Conservation (phyloP, 2,329 filamentous ascomycete genomes). For the Alternaria conjuncta region DNA sequence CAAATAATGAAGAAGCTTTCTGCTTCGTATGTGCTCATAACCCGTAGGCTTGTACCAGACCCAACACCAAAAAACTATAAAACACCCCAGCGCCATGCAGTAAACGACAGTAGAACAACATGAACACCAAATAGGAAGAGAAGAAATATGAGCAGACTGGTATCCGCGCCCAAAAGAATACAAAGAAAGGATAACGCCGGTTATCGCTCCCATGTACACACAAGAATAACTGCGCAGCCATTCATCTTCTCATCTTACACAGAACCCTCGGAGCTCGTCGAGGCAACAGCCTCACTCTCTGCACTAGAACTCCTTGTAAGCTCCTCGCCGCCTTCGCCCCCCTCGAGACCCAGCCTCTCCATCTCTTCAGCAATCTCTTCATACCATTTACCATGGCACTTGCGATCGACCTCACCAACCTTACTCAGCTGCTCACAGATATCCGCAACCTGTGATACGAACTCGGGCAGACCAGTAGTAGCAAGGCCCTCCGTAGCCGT, state of each 20-base stretch:
- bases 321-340: slow-evolving; percentile 39
- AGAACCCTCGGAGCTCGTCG: not conserved
- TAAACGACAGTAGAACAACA: not conserved
- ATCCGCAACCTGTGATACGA: slow-evolving; percentile 70
- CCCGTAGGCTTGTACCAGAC: not conserved
- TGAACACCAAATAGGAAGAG: not conserved
- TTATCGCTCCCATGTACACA: not conserved
- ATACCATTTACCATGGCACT: slow-evolving; percentile 73
- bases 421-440: slow-evolving; percentile 72
- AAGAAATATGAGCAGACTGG: not conserved
- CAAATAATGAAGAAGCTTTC: not conserved
- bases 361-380: slow-evolving; percentile 68
- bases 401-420: slow-evolving; percentile 71
- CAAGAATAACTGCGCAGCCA: not conserved
- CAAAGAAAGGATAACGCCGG: slow-evolving; percentile 1
- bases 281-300: slow-evolving; percentile 25
- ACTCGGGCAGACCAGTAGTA: slow-evolving; percentile 73
- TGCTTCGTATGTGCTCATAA: slow-evolving; percentile 1
- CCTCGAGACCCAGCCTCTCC: slow-evolving; percentile 44
- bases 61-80: not conserved
- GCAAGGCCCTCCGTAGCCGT: slow-evolving; percentile 73
- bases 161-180: not conserved
- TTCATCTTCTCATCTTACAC: not conserved
- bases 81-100: slow-evolving; percentile 11
- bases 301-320: slow-evolving; percentile 32